Conservation (phyloP, 805 yeast genomes). For the Wickerhamiella occidentalis region DNA sequence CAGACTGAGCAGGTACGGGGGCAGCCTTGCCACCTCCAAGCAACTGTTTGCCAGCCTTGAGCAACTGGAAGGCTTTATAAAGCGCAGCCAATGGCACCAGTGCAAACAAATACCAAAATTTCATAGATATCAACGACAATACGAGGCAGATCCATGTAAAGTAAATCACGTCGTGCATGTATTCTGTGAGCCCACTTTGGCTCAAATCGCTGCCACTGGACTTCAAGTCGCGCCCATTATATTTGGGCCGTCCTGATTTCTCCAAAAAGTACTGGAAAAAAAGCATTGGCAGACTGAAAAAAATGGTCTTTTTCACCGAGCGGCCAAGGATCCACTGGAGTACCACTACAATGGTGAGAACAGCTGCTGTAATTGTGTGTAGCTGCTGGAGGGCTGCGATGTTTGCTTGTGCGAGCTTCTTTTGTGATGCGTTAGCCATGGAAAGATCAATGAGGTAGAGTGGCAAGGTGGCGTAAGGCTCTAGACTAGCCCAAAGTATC, state of each 20-base stretch:
- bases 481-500: too few relatives aligned
- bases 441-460: neutral
- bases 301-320: constrained; percentile 37
- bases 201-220: constrained; percentile 49
- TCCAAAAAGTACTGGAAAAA: constrained; percentile 44
- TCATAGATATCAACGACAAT: constrained; percentile 45
- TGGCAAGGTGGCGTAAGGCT: neutral
- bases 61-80: constrained; percentile 18
- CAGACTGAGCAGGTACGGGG: neutral
- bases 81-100: constrained; percentile 17
- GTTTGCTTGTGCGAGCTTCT: constrained; percentile 31
- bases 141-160: constrained; percentile 48
- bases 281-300: constrained; percentile 34
- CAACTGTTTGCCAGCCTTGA: constrained; percentile 17
- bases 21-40: constrained; percentile 6
- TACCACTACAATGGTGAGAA: constrained; percentile 34
- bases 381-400: constrained; percentile 25
- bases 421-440: constrained; percentile 36
- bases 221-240: constrained; percentile 36
- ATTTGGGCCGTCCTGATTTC: constrained; percentile 48
- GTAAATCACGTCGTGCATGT: constrained; percentile 58
- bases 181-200: constrained; percentile 57
- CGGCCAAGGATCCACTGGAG: constrained; percentile 33
- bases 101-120: constrained; percentile 47
- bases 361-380: constrained; percentile 28